Evolutionary conservation across 208 protist genomes (phyloP).

Genomic region (Leptomonas seymouri): DNA sequence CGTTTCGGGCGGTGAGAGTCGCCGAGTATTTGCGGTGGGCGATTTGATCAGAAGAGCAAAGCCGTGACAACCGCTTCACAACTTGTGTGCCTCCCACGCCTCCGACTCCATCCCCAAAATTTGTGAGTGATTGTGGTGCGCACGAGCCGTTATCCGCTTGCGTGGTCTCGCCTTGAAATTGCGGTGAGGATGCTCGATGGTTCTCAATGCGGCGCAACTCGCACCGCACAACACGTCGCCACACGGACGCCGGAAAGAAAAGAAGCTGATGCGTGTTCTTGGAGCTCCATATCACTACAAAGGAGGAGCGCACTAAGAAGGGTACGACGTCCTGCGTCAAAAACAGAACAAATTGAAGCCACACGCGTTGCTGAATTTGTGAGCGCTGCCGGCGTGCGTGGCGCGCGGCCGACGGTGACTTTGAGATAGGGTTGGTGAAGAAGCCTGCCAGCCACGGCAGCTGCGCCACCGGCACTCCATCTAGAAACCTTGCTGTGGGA

Average conservation of each 20-base stretch:
- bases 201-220: constrained; percentile 35
- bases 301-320: constrained; percentile 49
- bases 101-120: neutral
- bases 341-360: constrained; percentile 69
- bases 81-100: neutral
- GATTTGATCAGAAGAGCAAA: neutral
- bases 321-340: constrained; percentile 72
- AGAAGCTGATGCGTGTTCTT: constrained; percentile 50
- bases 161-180: neutral
- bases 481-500: constrained; percentile 53
- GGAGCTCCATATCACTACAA: constrained; percentile 66
- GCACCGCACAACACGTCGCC: constrained; percentile 45
- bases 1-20: constrained; percentile 3
- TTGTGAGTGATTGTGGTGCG: too few species aligned
- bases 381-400: constrained; percentile 41
- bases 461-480: constrained; percentile 49
- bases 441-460: constrained; percentile 72
- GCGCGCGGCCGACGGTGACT: constrained; percentile 11
- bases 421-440: constrained; percentile 30
- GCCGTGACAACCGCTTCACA: neutral
- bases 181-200: neutral
- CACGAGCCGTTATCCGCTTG: too few species aligned
- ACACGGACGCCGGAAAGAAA: constrained; percentile 61
- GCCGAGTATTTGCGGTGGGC: constrained; percentile 2
- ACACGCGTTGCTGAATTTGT: constrained; percentile 70